Evolutionary conservation across 108 stramenopile species (phyloP).

Genomic region (Nannochloropsis gaditana): DNA sequence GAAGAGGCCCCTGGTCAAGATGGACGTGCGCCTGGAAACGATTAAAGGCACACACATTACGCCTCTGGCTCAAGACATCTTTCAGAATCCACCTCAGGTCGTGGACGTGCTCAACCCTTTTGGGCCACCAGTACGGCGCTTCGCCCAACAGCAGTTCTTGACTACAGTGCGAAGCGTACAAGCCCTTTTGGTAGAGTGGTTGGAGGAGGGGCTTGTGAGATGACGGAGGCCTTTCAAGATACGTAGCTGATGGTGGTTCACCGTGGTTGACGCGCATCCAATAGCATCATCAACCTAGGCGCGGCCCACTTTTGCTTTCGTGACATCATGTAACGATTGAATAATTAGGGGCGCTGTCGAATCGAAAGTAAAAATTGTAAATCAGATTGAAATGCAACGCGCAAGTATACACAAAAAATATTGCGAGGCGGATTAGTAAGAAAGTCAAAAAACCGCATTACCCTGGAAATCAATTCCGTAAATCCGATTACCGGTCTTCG

Average conservation of each 20-base stretch:
- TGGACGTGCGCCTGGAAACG: slow-evolving; percentile 58
- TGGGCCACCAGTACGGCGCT: not conserved
- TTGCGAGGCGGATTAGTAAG: too few species aligned
- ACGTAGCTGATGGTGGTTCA: not conserved
- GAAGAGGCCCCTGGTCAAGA: slow-evolving; percentile 80
- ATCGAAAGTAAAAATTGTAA: too few species aligned
- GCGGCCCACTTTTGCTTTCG: too few species aligned
- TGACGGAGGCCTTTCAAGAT: not conserved
- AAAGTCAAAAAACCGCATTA: too few species aligned
- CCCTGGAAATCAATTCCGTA: too few species aligned
- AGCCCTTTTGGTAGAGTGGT: slow-evolving; percentile 32
- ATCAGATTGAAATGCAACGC: too few species aligned
- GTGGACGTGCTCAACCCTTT: not conserved
- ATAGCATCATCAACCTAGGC: too few species aligned
- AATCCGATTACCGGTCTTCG: too few species aligned
- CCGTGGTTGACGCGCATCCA: too few species aligned
- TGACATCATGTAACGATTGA: too few species aligned
- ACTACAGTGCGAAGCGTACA: slow-evolving; percentile 25
- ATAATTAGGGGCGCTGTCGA: too few species aligned
- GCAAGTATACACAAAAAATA: too few species aligned
- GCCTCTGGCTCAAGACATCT: slow-evolving; percentile 51
- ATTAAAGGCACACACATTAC: slow-evolving; percentile 54
- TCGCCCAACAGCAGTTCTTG: not conserved
- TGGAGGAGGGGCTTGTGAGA: slow-evolving; percentile 35
- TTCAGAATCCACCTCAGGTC: slow-evolving; percentile 31